Evolutionary conservation across 257 asterid species (phyloP), one percentile per base, ranked within the genome.

Genomic region (Solanum ossicruentum): DNA sequence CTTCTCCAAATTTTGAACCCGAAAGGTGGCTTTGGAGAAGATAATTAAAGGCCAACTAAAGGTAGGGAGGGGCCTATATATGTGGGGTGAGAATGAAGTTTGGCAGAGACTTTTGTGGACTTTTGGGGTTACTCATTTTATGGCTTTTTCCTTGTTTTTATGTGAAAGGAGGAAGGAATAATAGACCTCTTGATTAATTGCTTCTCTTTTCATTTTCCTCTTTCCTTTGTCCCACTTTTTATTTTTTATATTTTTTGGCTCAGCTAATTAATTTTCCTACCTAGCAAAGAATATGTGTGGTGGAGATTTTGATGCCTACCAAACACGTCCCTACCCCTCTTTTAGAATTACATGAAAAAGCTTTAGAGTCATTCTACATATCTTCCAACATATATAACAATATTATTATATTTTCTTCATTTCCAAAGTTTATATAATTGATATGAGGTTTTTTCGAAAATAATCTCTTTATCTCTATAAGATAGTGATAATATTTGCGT

Each of bases 81-180:
- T 61, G 82, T 78, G 73, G 82, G 83, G 41, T 85, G 88, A 81
- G 87, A 88, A 70, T 78, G 87, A 86, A 83, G 89, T 89, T 93
- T 88, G 95, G 95, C 92, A 80, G 84, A 88, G 84, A 78, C 87
- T 88, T 72, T 89, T 72, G 77, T 23, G 23, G 84, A 78, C 87
- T 88, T 72, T 89, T 72, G 77, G 18, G 23, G 58, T 73, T 83
- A 66, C 72, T 83, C 80, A 83, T 83, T 39, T 66, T 83, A 58
- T n/a, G 84, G 80, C 49, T 32, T 54, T 72, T 67, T 55, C 54
- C 20, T 57, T 61, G 80, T 66, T 56, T 86, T 84, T 77, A 56
- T 75, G 66, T 80, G 86, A 32, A 83, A 65, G 84, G 84, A 83
- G 66, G 71, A 80, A 49, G 43, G 56, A 49, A 82, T 86, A 56